Percentiles rank a stretch among this genome's conserved stretches.
These are phyloP conservation scores for Magnaporthales sp. DNA, from an alignment of 2,329 filamentous ascomycete genomes.

Conservation along the genomic window DNA sequence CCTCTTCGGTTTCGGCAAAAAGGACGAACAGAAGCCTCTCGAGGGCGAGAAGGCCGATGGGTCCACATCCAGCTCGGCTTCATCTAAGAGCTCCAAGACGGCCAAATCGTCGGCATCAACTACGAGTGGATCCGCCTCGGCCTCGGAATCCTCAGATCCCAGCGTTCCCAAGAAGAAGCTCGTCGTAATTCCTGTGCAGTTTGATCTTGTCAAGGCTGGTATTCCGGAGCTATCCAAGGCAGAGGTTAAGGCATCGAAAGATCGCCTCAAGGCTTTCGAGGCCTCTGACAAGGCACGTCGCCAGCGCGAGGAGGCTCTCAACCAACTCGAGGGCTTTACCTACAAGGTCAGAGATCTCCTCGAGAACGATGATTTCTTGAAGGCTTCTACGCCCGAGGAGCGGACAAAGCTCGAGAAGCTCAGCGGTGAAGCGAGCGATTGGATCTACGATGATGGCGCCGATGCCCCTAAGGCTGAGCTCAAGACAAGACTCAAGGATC, in stretches of 20 bases:
- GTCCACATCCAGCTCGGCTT: conserved; percentile 17
- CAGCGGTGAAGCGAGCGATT: conserved; percentile 66
- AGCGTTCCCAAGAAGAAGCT: conserved; percentile 52
- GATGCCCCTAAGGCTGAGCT: conserved; percentile 69
- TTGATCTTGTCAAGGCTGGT: conserved; percentile 40
- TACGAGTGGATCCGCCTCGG: conserved; percentile 31
- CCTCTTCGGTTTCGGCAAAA: conserved; percentile 86
- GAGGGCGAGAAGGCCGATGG: conserved; percentile 41
- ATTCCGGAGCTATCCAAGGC: conserved; percentile 38
- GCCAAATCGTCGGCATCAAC: background rate
- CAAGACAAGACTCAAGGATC: conserved; percentile 64
- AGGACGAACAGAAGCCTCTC: conserved; percentile 74
- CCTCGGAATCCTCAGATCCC: conserved; percentile 39
- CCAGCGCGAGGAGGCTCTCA: conserved; percentile 76
- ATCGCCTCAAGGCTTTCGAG: conserved; percentile 77
- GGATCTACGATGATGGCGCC: conserved; percentile 80
- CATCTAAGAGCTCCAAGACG: conserved; percentile 10
- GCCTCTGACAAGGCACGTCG: conserved; percentile 71
- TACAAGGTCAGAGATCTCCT: conserved; percentile 82
- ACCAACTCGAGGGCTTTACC: conserved; percentile 87
- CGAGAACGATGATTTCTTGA: conserved; percentile 65
- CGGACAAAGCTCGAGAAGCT: conserved; percentile 59
- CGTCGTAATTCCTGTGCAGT: conserved; percentile 43
- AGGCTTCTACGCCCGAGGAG: conserved; percentile 60
- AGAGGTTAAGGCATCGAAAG: conserved; percentile 45